Conservation (phyloP, 805 yeast species). For the Yamadazyma laniorum region DNA sequence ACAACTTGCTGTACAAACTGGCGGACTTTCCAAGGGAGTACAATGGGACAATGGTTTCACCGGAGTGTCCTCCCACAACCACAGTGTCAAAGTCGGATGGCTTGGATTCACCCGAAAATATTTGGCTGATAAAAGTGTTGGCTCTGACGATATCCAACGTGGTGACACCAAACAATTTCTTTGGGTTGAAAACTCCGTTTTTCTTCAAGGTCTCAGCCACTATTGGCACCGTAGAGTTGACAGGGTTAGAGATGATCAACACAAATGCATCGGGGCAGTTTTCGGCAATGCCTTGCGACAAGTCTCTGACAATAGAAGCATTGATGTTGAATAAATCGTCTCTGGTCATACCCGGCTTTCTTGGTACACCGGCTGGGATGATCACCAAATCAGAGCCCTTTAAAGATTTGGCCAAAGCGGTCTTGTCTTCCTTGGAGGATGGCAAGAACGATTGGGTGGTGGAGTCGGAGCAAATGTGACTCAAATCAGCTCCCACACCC, state of each 20-base stretch:
- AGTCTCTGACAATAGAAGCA: conserved; percentile 72
- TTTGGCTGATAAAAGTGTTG: conserved; percentile 69
- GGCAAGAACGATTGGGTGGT: conserved; percentile 61
- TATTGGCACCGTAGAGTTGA: conserved; percentile 89
- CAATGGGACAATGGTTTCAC: conserved; percentile 89
- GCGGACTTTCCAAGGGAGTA: conserved; percentile 48
- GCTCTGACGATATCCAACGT: conserved; percentile 87
- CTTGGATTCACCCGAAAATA: conserved; percentile 41
- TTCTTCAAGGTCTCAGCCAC: conserved; percentile 76
- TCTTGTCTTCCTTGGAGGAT: conserved; percentile 46
- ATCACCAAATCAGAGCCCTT: conserved; percentile 48
- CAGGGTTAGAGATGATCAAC: conserved; percentile 87
- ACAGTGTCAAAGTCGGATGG: conserved; percentile 60
- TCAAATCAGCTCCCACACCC: conserved; percentile 86
- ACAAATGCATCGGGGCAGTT: conserved; percentile 73
- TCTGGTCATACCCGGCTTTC: conserved; percentile 94
- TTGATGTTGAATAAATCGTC: conserved; percentile 84
- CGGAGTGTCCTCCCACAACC: conserved; percentile 94
- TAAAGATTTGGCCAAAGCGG: conserved; percentile 46
- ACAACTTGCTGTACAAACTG: conserved; percentile 37
- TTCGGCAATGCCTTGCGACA: conserved; percentile 73
- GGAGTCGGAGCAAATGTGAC: conserved; percentile 75
- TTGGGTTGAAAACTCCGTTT: conserved; percentile 66
- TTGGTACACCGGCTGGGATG: conserved; percentile 86
- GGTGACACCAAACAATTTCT: conserved; percentile 82